Evolutionary conservation across 176 grass and related monocot genomes (phyloP).

Genomic region (Raddia distichophylla): DNA sequence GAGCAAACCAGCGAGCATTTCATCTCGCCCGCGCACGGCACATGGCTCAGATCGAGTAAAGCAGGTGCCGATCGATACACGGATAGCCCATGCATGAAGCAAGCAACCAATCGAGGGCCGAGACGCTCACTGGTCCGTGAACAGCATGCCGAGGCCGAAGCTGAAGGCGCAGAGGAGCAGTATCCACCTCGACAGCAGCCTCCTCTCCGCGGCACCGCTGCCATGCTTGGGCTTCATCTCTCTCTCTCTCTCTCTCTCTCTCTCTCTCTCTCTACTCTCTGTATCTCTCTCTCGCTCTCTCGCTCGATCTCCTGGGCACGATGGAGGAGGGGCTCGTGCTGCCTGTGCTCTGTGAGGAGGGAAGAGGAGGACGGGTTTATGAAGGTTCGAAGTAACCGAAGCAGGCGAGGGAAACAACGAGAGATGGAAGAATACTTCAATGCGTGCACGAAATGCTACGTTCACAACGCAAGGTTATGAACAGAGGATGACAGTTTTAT

Average conservation of each 20-base stretch:
- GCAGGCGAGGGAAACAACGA: slow-evolving; percentile 49
- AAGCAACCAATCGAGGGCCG: slow-evolving; percentile 20
- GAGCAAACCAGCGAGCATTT: background rate
- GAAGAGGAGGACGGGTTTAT: slow-evolving; percentile 40
- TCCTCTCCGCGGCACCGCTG: slow-evolving; percentile 47
- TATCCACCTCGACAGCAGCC: slow-evolving; percentile 57
- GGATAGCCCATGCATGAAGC: slow-evolving; percentile 15
- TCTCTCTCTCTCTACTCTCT: too few species aligned
- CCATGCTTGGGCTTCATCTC: slow-evolving; percentile 70
- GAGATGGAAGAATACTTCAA: slow-evolving; percentile 40
- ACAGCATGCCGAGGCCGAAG: slow-evolving; percentile 78
- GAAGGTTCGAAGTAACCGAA: slow-evolving; percentile 58
- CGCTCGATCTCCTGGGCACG: background rate
- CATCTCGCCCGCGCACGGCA: background rate
- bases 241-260: background rate
- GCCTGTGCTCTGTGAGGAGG: slow-evolving; percentile 10
- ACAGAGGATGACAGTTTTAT: slow-evolving; percentile 4
- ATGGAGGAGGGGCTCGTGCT: background rate
- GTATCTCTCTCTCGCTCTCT: background rate
- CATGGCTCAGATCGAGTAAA: slow-evolving; percentile 3
- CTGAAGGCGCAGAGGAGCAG: slow-evolving; percentile 61
- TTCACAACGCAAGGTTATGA: slow-evolving; percentile 31
- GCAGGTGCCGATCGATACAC: background rate
- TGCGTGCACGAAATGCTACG: slow-evolving; percentile 44
- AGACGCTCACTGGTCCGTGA: slow-evolving; percentile 65